A percentile compares a stretch with the other conserved stretches of the same genome.
Evolutionary conservation across 1,284 basidiomycete genomes (phyloP).

Genomic region (Laetiporus sulphureus): DNA sequence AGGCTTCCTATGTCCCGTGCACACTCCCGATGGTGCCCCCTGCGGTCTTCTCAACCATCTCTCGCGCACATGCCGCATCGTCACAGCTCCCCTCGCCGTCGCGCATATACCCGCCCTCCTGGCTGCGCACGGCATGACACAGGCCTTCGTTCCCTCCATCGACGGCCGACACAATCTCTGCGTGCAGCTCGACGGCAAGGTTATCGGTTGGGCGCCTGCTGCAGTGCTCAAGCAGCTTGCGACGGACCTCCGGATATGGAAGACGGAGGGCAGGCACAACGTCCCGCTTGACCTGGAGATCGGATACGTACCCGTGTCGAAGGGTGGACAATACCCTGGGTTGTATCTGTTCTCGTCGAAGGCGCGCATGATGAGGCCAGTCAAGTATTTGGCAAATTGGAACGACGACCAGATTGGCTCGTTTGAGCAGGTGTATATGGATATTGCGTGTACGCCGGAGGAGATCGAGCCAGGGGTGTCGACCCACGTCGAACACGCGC

Average conservation of each 20-base stretch:
- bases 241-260: constrained; percentile 85
- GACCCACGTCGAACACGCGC: constrained; percentile 90
- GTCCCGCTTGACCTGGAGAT: constrained; percentile 96
- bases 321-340: constrained; percentile 96
- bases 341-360: constrained; percentile 89
- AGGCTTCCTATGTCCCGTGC: constrained; percentile 98
- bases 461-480: constrained; percentile 84
- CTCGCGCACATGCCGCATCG: constrained; percentile 89
- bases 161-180: constrained; percentile 80
- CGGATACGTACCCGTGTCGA: constrained; percentile 84
- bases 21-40: constrained; percentile 97
- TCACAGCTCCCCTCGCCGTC: constrained; percentile 74
- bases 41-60: constrained; percentile 98
- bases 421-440: constrained; percentile 99
- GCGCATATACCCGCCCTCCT: constrained; percentile 81
- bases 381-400: constrained; percentile 85
- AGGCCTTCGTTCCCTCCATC: constrained; percentile 73
- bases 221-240: constrained; percentile 77
- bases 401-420: constrained; percentile 89
- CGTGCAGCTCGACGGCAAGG: constrained; percentile 90
- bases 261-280: constrained; percentile 81
- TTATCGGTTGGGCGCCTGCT: constrained; percentile 93
- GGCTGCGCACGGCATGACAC: constrained; percentile 90
- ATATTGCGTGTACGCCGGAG: constrained; percentile 88
- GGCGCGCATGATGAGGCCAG: constrained; percentile 97